Evolutionary conservation across 179 eudicot species (phyloP).

Genomic region (Beta macrorhiza): DNA sequence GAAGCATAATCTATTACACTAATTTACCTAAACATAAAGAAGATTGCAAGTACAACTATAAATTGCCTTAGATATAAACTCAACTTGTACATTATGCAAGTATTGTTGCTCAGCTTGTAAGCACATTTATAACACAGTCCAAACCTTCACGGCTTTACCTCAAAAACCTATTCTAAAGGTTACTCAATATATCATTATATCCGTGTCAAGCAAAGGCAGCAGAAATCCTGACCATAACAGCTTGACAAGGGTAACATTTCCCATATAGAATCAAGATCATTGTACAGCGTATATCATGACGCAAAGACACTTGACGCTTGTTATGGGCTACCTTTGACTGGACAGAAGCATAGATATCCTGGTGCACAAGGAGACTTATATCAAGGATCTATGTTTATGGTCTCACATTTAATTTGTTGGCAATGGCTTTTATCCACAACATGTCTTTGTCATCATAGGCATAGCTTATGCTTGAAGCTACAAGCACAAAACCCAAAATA

Average conservation of each 20-base stretch:
- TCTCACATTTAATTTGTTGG: slow-evolving; percentile 62
- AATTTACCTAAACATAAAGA: neutral
- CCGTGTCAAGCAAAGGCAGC: neutral
- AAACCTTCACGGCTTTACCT: neutral
- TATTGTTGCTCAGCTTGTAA: neutral
- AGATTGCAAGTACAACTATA: neutral
- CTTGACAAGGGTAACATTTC: slow-evolving; percentile 7
- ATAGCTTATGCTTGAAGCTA: slow-evolving; percentile 69
- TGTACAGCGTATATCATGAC: neutral
- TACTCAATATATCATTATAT: neutral
- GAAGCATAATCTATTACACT: neutral
- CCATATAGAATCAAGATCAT: neutral
- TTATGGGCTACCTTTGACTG: neutral
- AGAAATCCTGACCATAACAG: neutral
- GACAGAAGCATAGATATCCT: slow-evolving; percentile 3
- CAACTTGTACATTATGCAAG: neutral
- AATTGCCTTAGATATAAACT: neutral
- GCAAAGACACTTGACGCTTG: neutral
- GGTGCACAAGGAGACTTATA: slow-evolving; percentile 14
- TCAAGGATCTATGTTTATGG: slow-evolving; percentile 8
- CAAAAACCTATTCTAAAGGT: neutral
- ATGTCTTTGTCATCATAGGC: slow-evolving; percentile 70
- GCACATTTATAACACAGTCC: neutral
- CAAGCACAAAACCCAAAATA: slow-evolving; percentile 55
- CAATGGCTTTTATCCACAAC: slow-evolving; percentile 78